Evolutionary conservation across 352 stramenopile species (phyloP).

Genomic region (Thalassiosira mediterranea): DNA sequence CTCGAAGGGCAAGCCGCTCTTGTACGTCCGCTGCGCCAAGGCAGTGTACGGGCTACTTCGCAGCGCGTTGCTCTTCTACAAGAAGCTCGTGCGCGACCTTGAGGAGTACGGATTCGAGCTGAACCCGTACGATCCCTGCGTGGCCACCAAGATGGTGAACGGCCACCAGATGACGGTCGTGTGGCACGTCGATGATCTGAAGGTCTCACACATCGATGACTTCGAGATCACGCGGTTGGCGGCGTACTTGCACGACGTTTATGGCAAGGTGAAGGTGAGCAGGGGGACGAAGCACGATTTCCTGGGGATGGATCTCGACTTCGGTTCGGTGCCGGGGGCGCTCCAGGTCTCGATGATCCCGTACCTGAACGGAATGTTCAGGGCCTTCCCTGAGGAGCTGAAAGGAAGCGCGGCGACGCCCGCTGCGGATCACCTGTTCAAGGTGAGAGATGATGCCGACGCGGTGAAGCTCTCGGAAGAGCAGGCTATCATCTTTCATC

Average conservation of each 20-base stretch:
- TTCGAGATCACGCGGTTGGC: slow-evolving; percentile 19
- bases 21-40: slow-evolving; percentile 29
- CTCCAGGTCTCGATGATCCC: slow-evolving; percentile 29
- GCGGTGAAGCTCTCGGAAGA: not conserved
- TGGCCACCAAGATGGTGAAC: slow-evolving; percentile 36
- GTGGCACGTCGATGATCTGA: slow-evolving; percentile 54
- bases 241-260: slow-evolving; percentile 26
- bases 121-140: slow-evolving; percentile 27
- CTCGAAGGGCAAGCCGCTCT: slow-evolving; percentile 11
- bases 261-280: slow-evolving; percentile 21
- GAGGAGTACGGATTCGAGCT: slow-evolving; percentile 13
- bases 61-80: slow-evolving; percentile 36
- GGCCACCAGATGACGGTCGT: slow-evolving; percentile 31
- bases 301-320: slow-evolving; percentile 50
- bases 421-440: slow-evolving; percentile 22
- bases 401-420: slow-evolving; percentile 1
- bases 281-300: slow-evolving; percentile 42
- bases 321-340: slow-evolving; percentile 7
- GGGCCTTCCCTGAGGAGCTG: slow-evolving; percentile 16
- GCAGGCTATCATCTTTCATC: slow-evolving; percentile 35
- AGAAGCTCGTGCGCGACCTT: slow-evolving; percentile 36
- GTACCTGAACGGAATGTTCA: slow-evolving; percentile 33
- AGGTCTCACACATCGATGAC: slow-evolving; percentile 23
- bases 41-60: slow-evolving; percentile 29
- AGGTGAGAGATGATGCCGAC: slow-evolving; percentile 4